phyloP scores from a whole-genome alignment of 164 flowering plant species.

The Tetracentron sinense region DNA sequence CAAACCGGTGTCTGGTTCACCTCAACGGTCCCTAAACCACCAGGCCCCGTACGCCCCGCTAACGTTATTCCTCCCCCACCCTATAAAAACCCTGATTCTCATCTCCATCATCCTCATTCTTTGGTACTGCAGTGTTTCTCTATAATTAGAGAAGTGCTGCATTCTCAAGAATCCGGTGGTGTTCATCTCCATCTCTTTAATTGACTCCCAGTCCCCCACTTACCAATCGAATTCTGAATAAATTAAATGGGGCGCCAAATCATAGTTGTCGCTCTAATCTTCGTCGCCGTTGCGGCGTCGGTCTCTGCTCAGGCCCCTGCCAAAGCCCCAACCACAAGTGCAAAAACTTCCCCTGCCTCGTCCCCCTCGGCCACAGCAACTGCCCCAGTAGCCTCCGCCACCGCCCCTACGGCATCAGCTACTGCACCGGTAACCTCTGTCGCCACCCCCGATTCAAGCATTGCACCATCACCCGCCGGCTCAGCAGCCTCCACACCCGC shows the following conservation, averaged over 20 bases:
- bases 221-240: too few species aligned
- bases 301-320: conserved; percentile 19
- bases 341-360: neutral
- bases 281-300: conserved; percentile 31
- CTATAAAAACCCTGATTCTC: too few species aligned
- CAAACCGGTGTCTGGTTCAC: too few species aligned
- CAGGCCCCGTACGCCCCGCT: too few species aligned
- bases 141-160: neutral
- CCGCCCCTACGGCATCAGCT: conserved; percentile 1
- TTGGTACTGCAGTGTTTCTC: neutral
- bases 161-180: neutral
- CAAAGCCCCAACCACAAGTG: neutral
- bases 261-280: conserved; percentile 26
- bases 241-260: conserved; percentile 40
- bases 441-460: neutral
- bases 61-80: too few species aligned
- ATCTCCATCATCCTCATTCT: too few species aligned
- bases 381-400: conserved; percentile 16
- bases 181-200: neutral
- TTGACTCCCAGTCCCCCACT: neutral
- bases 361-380: conserved; percentile 7
- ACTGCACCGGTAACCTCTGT: conserved; percentile 4
- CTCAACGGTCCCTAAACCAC: too few species aligned
- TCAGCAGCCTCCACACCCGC: neutral
- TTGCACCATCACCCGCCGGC: neutral